phyloP scores from a whole-genome alignment of 192 early-diverging fungal species.

The Ramicandelaber brevisporus region DNA sequence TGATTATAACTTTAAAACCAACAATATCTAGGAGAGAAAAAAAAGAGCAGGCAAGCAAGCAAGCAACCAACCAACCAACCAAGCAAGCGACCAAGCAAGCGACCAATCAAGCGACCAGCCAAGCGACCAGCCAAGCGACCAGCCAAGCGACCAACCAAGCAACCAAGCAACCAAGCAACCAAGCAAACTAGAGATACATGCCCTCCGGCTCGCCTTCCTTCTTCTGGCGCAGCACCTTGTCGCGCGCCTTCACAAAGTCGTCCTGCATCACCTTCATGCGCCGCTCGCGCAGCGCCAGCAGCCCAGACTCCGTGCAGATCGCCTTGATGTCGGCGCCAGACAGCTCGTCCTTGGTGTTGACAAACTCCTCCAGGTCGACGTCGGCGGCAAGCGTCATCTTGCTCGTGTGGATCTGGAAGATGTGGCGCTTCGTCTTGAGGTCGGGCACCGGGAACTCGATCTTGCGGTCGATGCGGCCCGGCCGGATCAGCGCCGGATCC shows the following conservation, averaged over 20 bases:
- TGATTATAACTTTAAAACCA: too few relatives aligned
- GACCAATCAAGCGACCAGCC: too few relatives aligned
- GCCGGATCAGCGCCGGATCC: constrained; percentile 90
- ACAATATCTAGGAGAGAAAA: too few relatives aligned
- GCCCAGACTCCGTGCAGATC: constrained; percentile 96
- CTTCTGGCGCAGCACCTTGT: constrained; percentile 97
- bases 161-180: too few relatives aligned
- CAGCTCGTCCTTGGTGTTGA: constrained; percentile 98
- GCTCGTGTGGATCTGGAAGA: constrained; percentile 86
- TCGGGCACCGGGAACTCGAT: constrained; percentile 98
- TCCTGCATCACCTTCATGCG: constrained; percentile 96
- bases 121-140: too few relatives aligned
- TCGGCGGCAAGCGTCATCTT: constrained; percentile 89
- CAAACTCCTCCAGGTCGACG: constrained; percentile 95
- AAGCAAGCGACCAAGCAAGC: too few relatives aligned
- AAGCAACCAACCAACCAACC: too few relatives aligned
- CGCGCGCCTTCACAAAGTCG: constrained; percentile 91
- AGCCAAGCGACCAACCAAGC: too few relatives aligned
- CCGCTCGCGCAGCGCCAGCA: constrained; percentile 88
- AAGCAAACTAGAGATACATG: constrained; percentile 62
- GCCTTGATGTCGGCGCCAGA: constrained; percentile 98
- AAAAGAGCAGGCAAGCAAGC: too few relatives aligned
- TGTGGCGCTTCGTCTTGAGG: constrained; percentile 87
- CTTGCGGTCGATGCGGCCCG: constrained; percentile 94
- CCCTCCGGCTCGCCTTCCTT: constrained; percentile 98